A percentile compares a stretch with the other conserved stretches of the same genome.
Conservation (phyloP, 140 eudicot genomes). For the Flaveria floridana region DNA sequence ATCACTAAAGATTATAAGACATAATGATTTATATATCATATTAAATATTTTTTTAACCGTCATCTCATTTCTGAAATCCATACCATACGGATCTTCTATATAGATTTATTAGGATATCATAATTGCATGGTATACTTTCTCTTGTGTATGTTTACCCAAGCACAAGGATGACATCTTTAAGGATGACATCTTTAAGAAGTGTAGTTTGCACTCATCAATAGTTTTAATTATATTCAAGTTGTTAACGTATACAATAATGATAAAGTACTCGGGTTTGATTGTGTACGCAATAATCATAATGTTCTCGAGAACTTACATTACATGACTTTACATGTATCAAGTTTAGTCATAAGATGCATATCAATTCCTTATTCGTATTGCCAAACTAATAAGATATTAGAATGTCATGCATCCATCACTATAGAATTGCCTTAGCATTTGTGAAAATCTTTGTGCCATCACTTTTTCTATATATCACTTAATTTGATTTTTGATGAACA, state of each 20-base stretch:
- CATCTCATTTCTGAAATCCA: too few relatives aligned
- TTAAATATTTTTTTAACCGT: too few relatives aligned
- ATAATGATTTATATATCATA: neutral
- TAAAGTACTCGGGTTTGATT: neutral
- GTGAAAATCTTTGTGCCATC: neutral
- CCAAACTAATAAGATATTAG: neutral
- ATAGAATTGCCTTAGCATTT: neutral
- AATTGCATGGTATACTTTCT: too few relatives aligned
- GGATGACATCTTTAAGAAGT: too few relatives aligned
- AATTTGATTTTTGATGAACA: neutral
- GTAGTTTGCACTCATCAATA: too few relatives aligned
- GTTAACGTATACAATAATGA: too few relatives aligned
- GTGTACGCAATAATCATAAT: neutral
- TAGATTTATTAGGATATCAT: too few relatives aligned
- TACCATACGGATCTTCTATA: too few relatives aligned
- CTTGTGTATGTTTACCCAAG: too few relatives aligned
- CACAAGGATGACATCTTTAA: too few relatives aligned
- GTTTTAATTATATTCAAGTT: too few relatives aligned
- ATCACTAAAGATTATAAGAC: neutral
- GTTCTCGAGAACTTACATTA: neutral
- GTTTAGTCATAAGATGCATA: neutral
- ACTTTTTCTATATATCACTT: neutral
- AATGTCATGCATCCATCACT: neutral
- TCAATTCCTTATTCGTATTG: neutral
- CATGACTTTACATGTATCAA: neutral